These are phyloP conservation scores for Leccinum aurantiacum DNA, from an alignment of 768 basidiomycete species.

Conservation along the genomic window DNA sequence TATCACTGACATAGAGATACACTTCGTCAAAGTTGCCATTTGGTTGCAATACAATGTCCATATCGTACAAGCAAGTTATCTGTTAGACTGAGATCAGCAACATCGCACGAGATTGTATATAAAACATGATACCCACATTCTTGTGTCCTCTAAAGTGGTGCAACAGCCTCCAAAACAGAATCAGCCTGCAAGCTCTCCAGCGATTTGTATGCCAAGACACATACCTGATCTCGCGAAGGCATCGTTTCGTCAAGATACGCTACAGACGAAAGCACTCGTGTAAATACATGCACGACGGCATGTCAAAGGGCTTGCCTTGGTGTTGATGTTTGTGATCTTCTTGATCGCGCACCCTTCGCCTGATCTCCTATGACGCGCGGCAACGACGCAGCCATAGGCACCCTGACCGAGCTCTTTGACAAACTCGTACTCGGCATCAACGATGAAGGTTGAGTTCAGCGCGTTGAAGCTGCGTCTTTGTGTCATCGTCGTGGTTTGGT, in stretches of 20 bases:
- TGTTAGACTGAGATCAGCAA: conserved; percentile 32
- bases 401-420: conserved; percentile 98
- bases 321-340: conserved; percentile 94
- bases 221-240: conserved; percentile 90
- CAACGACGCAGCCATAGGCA: conserved; percentile 90
- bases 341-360: conserved; percentile 94
- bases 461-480: conserved; percentile 79
- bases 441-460: conserved; percentile 83
- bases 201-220: conserved; percentile 19
- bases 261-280: conserved; percentile 30
- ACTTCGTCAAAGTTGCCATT: conserved; percentile 95
- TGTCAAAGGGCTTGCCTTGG: conserved; percentile 56
- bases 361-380: conserved; percentile 78
- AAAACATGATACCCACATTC: conserved; percentile 60
- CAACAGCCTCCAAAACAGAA: conserved; percentile 57
- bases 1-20: conserved; percentile 73
- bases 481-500: conserved; percentile 40
- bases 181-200: conserved; percentile 10
- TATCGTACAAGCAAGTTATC: conserved; percentile 97
- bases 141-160: conserved; percentile 99
- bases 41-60: conserved; percentile 95
- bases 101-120: not conserved
- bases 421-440: conserved; percentile 88
- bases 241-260: conserved; percentile 96
- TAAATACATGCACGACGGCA: conserved; percentile 9